Conservation (phyloP, 2,329 filamentous ascomycete genomes). For the Sporothrix protearum region DNA sequence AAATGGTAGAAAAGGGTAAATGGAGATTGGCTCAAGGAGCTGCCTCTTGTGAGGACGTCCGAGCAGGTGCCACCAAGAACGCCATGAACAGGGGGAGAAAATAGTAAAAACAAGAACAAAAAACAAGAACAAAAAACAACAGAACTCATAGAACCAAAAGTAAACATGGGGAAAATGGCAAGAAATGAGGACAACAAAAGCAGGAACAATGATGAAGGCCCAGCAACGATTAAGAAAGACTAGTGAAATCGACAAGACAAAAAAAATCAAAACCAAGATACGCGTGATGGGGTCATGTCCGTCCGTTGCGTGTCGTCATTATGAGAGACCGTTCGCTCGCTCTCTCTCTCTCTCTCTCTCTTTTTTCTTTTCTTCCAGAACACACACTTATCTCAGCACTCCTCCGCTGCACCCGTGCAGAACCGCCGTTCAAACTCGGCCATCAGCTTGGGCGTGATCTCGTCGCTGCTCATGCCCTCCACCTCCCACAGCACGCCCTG, state of each 20-base stretch:
- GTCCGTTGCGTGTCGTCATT: constrained; percentile 15
- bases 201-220: neutral
- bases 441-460: constrained; percentile 89
- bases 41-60: neutral
- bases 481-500: constrained; percentile 84
- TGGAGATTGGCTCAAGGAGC: constrained; percentile 11
- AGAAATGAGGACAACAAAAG: neutral
- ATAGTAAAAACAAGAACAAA: neutral
- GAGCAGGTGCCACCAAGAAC: constrained; percentile 12
- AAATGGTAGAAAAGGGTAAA: neutral
- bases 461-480: constrained; percentile 83
- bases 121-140: neutral
- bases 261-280: neutral
- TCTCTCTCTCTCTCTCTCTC: neutral
- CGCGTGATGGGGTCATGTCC: constrained; percentile 10
- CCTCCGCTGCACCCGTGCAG: constrained; percentile 23
- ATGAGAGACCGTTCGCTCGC: neutral
- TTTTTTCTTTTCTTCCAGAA: neutral
- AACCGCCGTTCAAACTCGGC: constrained; percentile 79
- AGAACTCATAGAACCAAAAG: too few relatives aligned
- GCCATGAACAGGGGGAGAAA: neutral
- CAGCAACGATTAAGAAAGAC: neutral
- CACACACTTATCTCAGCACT: neutral
- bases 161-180: neutral
- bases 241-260: too few relatives aligned